Conservation (phyloP, 441 rosid species). For the Rhodomyrtus psidioides region DNA sequence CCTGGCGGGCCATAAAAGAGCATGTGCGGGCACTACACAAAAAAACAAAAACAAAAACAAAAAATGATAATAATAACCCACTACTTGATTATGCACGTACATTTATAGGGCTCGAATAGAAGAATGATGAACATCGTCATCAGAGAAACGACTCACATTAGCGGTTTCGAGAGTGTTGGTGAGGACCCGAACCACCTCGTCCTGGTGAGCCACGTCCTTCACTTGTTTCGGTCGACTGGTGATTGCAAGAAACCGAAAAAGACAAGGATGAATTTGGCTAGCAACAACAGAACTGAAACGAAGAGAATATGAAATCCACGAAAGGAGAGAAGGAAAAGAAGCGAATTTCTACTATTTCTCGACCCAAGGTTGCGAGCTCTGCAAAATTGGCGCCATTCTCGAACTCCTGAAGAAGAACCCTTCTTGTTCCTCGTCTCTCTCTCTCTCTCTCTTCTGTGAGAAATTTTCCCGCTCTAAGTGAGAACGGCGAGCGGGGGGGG, state of each 20-base stretch:
- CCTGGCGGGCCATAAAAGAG: conserved; percentile 96
- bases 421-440: background rate
- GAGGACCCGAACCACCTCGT: conserved; percentile 96
- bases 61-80: background rate
- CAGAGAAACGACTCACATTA: conserved; percentile 21
- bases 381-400: conserved; percentile 76
- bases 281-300: background rate
- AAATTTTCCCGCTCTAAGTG: background rate
- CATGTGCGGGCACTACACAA: conserved; percentile 83
- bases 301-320: background rate
- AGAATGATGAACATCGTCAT: background rate
- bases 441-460: background rate
- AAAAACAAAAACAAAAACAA: background rate
- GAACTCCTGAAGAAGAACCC: background rate
- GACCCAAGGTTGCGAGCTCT: conserved; percentile 93
- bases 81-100: conserved; percentile 2
- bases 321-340: background rate
- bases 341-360: conserved; percentile 67
- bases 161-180: conserved; percentile 87
- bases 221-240: conserved; percentile 84
- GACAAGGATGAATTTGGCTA: background rate
- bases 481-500: background rate
- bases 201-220: conserved; percentile 93
- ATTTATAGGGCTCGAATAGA: background rate
- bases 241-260: background rate